phyloP scores from a whole-genome alignment of 768 basidiomycete genomes.

The Collybiopsis luxurians region DNA sequence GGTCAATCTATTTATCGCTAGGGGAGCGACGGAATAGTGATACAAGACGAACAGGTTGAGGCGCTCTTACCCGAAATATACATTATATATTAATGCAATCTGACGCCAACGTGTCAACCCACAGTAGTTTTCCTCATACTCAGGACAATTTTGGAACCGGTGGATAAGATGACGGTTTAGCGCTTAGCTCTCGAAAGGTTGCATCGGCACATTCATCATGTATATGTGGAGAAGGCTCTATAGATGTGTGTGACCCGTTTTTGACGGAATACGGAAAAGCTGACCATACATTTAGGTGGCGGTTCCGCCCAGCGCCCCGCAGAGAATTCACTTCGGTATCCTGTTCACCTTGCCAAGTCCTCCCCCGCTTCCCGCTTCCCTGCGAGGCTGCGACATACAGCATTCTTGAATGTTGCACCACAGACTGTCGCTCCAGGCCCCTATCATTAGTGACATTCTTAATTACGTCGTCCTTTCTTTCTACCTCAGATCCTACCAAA shows the following conservation, averaged over 20 bases:
- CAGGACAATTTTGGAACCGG: neutral
- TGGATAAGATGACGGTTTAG: conserved; percentile 31
- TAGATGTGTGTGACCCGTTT: conserved; percentile 26
- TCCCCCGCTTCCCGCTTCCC: neutral
- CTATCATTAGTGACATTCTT: conserved; percentile 29
- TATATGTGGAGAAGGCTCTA: conserved; percentile 27
- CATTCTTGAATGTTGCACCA: neutral
- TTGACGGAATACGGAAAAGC: neutral
- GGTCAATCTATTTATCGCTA: no score
- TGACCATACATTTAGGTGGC: neutral
- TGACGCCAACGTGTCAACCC: no score
- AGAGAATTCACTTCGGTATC: conserved; percentile 22
- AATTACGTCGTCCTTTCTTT: conserved; percentile 30
- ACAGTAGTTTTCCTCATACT: neutral
- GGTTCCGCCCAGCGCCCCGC: conserved; percentile 16
- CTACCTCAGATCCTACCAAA: conserved; percentile 15
- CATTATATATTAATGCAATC: no score
- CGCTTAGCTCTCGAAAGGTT: conserved; percentile 40
- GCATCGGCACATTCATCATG: conserved; percentile 34
- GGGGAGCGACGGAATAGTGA: no score
- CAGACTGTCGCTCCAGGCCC: conserved; percentile 34
- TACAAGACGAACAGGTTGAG: no score
- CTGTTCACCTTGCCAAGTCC: conserved; percentile 26
- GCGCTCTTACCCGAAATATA: no score
- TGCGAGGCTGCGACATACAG: no score